phyloP scores from a whole-genome alignment of 768 basidiomycete species.

The Rhodotorula sphaerocarpa region DNA sequence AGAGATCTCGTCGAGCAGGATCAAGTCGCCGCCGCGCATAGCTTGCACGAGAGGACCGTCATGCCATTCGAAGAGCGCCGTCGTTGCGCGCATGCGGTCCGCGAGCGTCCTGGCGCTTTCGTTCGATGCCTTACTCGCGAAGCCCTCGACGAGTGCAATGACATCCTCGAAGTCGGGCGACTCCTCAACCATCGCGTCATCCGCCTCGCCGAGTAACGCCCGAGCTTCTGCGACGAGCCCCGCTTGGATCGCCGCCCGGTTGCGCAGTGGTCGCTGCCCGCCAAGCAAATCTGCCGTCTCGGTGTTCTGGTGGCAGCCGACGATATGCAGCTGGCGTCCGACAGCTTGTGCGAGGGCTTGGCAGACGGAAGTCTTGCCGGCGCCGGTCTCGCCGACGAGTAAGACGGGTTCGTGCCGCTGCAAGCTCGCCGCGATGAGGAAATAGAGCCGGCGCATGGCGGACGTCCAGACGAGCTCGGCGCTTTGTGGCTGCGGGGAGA shows the following conservation, averaged over 20 bases:
- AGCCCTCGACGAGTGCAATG: slow-evolving; percentile 20
- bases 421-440: slow-evolving; percentile 72
- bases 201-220: neutral
- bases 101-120: slow-evolving; percentile 15
- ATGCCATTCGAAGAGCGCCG: slow-evolving; percentile 91
- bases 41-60: slow-evolving; percentile 92
- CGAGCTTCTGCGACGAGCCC: slow-evolving; percentile 43
- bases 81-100: slow-evolving; percentile 49
- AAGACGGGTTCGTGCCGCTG: slow-evolving; percentile 87
- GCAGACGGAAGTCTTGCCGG: slow-evolving; percentile 94
- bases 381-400: slow-evolving; percentile 93
- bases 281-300: slow-evolving; percentile 96
- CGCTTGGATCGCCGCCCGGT: slow-evolving; percentile 54
- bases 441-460: slow-evolving; percentile 83
- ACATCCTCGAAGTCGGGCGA: slow-evolving; percentile 32
- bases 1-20: slow-evolving; percentile 93
- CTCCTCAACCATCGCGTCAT: neutral
- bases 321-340: slow-evolving; percentile 55
- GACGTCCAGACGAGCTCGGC: slow-evolving; percentile 72
- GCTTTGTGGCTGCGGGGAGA: slow-evolving; percentile 2
- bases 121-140: slow-evolving; percentile 1
- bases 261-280: slow-evolving; percentile 77
- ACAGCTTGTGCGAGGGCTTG: slow-evolving; percentile 70
- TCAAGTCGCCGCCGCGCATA: slow-evolving; percentile 74
- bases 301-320: slow-evolving; percentile 97